Evolutionary conservation across 2,329 filamentous ascomycete genomes (phyloP), one percentile per base, ranked within the genome.

Genomic region (Knufia fluminis): DNA sequence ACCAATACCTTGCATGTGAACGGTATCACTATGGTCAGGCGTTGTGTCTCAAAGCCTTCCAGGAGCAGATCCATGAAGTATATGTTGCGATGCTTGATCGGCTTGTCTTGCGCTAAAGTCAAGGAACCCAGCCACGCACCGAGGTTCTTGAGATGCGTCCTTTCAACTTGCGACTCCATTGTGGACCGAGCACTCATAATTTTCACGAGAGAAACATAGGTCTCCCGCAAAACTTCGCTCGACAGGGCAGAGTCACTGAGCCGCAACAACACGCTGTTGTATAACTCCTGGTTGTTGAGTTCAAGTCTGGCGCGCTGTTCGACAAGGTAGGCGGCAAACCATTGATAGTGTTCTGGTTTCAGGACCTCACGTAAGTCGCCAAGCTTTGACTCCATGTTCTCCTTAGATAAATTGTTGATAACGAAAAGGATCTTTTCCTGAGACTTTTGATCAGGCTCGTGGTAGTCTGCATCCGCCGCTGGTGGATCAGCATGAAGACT

Each of bases 271-370:
- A 98, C 78, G 59, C 95, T 86, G 44, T 97, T 77, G 64, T 98
- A 98, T 19, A 98, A 79, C 52, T 85, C 78, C 59, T 98, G 92
- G 62, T 94, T 97, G 66, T 98, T 98, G 4, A 91, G 90, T 64
- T 98, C 91, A 73, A 95, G 83, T 68, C 96, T 97, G 26, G 91
- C 94, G 40, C 94, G 87, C 64, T 96, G 87, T 62, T 96, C 91
- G 2, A 98, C 92, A 8, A 98, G 75, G 62, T 97, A 94, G 42
- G 82, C 83, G 4, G 94, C 92, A 62, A 98, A 98, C 92, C 92
- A 98, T 62, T 94, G 88, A 61, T 94, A 86, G 64, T 96, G 85
- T 57, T 83, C 82, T 47, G 85, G 79, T 45, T 88, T 82, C 42
- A 98, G 71, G 39, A 86, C 80, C 33, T 87, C 82, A 44, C 80